Percentiles rank a stretch among this genome's conserved stretches.
phyloP scores from a whole-genome alignment of 352 stramenopile genomes.

The Phytopythium mirpurense region DNA sequence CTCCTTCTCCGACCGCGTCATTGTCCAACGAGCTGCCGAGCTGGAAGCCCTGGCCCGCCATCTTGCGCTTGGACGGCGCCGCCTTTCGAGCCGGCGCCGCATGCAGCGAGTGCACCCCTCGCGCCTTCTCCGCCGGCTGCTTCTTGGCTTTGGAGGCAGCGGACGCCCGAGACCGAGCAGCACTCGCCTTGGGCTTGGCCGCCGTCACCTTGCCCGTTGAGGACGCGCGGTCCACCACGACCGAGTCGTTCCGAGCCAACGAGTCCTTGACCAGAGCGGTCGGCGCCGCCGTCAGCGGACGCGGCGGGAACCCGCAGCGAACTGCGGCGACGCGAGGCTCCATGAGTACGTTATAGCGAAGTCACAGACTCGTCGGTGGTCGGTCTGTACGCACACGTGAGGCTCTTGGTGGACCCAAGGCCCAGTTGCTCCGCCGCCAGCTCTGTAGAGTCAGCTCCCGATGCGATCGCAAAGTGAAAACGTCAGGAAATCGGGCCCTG shows the following conservation, averaged over 20 bases:
- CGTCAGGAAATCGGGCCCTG: too few relatives aligned
- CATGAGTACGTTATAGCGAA: too few relatives aligned
- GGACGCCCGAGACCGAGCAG: slow-evolving; percentile 3
- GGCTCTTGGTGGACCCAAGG: slow-evolving; percentile 33
- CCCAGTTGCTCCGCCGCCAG: slow-evolving; percentile 33
- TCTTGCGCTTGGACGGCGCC: slow-evolving; percentile 33
- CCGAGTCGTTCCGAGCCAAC: slow-evolving; percentile 63
- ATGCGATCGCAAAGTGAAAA: too few relatives aligned
- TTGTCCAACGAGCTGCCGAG: slow-evolving; percentile 50
- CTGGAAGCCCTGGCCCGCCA: slow-evolving; percentile 35
- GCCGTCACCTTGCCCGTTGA: slow-evolving; percentile 7
- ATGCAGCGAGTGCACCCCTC: slow-evolving; percentile 53
- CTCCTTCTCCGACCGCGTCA: not conserved
- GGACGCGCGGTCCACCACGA: slow-evolving; percentile 40
- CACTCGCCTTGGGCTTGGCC: not conserved
- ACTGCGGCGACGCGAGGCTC: slow-evolving; percentile 32
- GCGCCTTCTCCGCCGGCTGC: slow-evolving; percentile 9
- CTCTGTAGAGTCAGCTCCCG: slow-evolving; percentile 26
- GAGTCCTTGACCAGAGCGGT: slow-evolving; percentile 37
- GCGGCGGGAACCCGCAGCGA: slow-evolving; percentile 62
- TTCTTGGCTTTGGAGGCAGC: slow-evolving; percentile 8
- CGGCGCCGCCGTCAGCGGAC: slow-evolving; percentile 24
- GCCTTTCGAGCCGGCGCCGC: slow-evolving; percentile 9
- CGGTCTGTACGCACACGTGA: slow-evolving; percentile 57
- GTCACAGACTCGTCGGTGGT: too few relatives aligned